These are phyloP conservation scores for Oleoguttula mirabilis DNA, from an alignment of 495 filamentous ascomycete species.

Conservation along the genomic window DNA sequence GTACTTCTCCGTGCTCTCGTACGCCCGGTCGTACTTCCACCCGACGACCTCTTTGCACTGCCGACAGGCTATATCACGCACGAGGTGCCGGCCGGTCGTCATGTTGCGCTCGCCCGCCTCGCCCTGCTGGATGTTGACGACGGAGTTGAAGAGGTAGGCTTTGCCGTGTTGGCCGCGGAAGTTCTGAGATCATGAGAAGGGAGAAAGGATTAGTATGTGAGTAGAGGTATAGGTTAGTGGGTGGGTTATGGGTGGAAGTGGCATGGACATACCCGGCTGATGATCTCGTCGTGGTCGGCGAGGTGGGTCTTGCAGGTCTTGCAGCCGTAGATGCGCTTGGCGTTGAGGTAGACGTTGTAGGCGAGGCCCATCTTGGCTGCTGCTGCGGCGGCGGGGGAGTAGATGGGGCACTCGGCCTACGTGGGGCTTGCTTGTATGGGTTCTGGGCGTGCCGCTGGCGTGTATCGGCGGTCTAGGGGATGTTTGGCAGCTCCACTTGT, in stretches of 20 bases:
- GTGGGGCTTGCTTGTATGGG: no score
- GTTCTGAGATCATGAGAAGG: constrained; percentile 67
- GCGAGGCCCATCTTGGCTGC: constrained; percentile 68
- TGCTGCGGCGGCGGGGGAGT: no score
- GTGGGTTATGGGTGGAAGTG: constrained; percentile 1
- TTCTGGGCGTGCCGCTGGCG: no score
- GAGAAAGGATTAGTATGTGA: no score
- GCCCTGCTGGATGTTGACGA: constrained; percentile 75
- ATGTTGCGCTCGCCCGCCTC: constrained; percentile 88
- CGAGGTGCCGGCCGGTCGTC: constrained; percentile 93
- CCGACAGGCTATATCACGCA: constrained; percentile 79
- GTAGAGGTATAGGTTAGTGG: background rate
- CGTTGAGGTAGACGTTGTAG: constrained; percentile 92
- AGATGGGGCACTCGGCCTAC: constrained; percentile 9
- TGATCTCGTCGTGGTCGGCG: constrained; percentile 87
- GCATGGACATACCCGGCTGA: constrained; percentile 60
- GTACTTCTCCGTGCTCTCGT: constrained; percentile 84
- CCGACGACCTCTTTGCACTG: constrained; percentile 87
- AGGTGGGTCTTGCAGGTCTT: constrained; percentile 93
- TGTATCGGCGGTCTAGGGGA: no score
- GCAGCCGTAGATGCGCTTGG: constrained; percentile 86
- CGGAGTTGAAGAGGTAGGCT: constrained; percentile 87
- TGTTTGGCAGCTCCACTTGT: no score
- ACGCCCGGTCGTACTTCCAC: constrained; percentile 99
- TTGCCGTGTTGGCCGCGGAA: constrained; percentile 98